phyloP scores from a whole-genome alignment of 176 grass and related monocot species.

The Cocos nucifera region DNA sequence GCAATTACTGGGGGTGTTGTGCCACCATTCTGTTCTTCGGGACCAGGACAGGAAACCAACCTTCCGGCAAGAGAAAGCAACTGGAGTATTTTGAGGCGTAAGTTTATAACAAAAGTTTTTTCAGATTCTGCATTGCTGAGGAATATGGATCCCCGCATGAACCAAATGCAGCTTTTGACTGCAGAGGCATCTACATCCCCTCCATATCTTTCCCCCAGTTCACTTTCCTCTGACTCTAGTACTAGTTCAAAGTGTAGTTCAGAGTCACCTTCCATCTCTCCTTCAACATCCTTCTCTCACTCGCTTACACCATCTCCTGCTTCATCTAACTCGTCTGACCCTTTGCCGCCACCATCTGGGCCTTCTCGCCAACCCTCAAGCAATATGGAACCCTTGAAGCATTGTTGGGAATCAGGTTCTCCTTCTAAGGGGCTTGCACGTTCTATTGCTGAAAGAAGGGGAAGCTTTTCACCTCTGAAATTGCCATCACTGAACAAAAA shows the following conservation, averaged over 20 bases:
- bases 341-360: conserved; percentile 48
- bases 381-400: conserved; percentile 35
- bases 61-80: conserved; percentile 88
- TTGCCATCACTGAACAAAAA: conserved; percentile 55
- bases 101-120: conserved; percentile 60
- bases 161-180: conserved; percentile 30
- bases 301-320: conserved; percentile 50
- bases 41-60: conserved; percentile 53
- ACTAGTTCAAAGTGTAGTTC: conserved; percentile 83
- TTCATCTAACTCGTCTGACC: conserved; percentile 44
- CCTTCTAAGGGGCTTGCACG: conserved; percentile 30
- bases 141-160: conserved; percentile 41
- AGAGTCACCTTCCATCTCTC: conserved; percentile 82
- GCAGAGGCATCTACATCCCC: conserved; percentile 54
- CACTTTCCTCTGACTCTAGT: conserved; percentile 72
- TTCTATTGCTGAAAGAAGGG: conserved; percentile 96
- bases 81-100: conserved; percentile 71
- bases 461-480: conserved; percentile 70
- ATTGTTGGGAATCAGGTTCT: conserved; percentile 27
- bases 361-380: conserved; percentile 58
- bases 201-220: conserved; percentile 80
- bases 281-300: conserved; percentile 57
- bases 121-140: conserved; percentile 56
- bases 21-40: conserved; percentile 73
- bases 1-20: conserved; percentile 78